Base-by-base conservation (phyloP, 139 green algal species). In the Tetraselmis striata region DNA sequence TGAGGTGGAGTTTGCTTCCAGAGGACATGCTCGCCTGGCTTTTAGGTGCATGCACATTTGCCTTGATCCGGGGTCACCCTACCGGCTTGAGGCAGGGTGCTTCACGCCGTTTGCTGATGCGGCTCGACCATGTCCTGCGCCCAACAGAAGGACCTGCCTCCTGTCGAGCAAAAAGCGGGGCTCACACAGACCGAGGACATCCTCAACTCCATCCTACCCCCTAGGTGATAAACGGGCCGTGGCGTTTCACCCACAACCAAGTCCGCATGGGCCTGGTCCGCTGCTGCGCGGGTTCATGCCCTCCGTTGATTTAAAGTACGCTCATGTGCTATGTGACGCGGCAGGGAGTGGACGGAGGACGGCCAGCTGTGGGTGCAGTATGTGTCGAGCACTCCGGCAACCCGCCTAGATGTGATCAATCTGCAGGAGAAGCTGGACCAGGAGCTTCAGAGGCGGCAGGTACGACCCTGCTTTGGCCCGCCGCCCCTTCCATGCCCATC, bases 341-440 rank as follows among this genome's bases (percentile, higher is more conserved):
- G 77, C 88, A 94, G 94, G 83, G 90, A 95, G 74, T 96, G 91
- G 91, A 95, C 91, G 30, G 91, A 96, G 80, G 94, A 96, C 75
- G 91, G 92, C 0, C 92, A 96, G 85, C 87, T 97, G 1, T 97
- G 93, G 93, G 93, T 97, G 30, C 94, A 97, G 85, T 96, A 96
- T 80, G 94, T 97, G 0, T 92, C 89, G 22, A 90, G 82, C 81
- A 96, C 91, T 0, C 94, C 94, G 31, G 93, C 93, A 28, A 96
- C 93, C 0, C 88, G 94, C 30, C 83, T 95, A 29, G 94, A 97
- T 79, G 93, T 97, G 1, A 95, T 96, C 79, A 94, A 94, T 77
- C 88, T 97, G 79, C 93, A 96, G 82, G 92, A 97, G 83, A 94
- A 91, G 85, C 86, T 97, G 26, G 93, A 96, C 82, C 91, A 94